These are phyloP conservation scores for Secale cereale DNA, from an alignment of 176 grass and related monocot genomes.

Conservation along the genomic window DNA sequence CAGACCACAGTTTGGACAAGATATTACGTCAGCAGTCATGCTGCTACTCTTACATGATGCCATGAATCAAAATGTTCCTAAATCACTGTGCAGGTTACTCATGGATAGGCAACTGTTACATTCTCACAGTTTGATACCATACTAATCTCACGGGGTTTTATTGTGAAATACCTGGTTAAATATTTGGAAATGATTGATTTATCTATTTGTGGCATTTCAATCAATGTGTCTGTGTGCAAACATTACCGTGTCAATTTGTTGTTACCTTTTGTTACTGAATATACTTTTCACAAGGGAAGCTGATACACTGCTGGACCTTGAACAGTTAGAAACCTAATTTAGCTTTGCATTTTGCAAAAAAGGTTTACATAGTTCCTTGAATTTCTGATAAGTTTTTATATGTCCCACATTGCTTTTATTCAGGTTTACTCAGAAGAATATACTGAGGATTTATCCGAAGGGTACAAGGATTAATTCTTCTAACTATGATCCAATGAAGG, in stretches of 20 bases:
- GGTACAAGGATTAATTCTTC: conserved; percentile 83
- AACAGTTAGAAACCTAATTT: conserved; percentile 4
- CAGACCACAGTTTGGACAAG: background rate
- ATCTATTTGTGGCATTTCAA: background rate
- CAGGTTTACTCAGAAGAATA: conserved; percentile 92
- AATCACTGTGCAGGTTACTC: background rate
- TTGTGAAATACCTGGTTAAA: background rate
- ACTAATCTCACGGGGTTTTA: background rate
- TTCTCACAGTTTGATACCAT: background rate
- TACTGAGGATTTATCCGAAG: conserved; percentile 86
- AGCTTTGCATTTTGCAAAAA: background rate
- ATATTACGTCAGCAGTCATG: background rate
- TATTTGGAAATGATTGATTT: background rate
- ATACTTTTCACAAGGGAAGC: background rate
- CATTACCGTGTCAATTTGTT: background rate
- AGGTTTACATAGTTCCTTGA: background rate
- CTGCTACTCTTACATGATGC: background rate
- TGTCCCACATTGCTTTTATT: conserved; percentile 16
- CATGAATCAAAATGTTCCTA: background rate
- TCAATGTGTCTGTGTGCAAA: background rate
- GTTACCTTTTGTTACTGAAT: background rate
- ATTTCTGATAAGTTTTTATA: background rate
- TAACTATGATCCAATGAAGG: conserved; percentile 80
- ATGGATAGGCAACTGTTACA: background rate
- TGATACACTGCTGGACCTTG: background rate